phyloP scores from a whole-genome alignment of 2,329 filamentous ascomycete genomes.

The Fusarium sp. region DNA sequence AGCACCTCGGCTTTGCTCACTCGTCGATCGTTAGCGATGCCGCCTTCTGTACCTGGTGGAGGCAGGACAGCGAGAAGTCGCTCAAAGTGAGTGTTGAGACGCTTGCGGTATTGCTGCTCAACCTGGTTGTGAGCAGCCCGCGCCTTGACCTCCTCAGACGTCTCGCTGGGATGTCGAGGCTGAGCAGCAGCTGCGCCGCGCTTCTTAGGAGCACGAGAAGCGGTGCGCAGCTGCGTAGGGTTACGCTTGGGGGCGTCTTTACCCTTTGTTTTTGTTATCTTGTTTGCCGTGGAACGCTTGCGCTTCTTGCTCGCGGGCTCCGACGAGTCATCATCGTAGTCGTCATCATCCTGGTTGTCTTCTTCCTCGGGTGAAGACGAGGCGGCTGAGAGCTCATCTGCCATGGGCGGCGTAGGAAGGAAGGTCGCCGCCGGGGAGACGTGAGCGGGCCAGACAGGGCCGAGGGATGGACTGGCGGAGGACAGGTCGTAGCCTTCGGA shows the following conservation, averaged over 20 bases:
- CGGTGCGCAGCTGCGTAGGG: slow-evolving; percentile 43
- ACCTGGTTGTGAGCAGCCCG: slow-evolving; percentile 58
- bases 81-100: slow-evolving; percentile 60
- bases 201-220: slow-evolving; percentile 45
- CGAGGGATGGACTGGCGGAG: slow-evolving; percentile 28
- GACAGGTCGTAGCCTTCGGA: slow-evolving; percentile 40
- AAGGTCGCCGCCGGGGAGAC: slow-evolving; percentile 40
- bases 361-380: slow-evolving; percentile 35
- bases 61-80: slow-evolving; percentile 57
- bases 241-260: slow-evolving; percentile 28
- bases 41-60: slow-evolving; percentile 47
- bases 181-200: slow-evolving; percentile 29
- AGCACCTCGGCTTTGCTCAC: slow-evolving; percentile 60
- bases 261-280: slow-evolving; percentile 7
- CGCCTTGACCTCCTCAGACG: slow-evolving; percentile 44
- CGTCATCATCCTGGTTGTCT: slow-evolving; percentile 33
- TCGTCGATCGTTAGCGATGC: slow-evolving; percentile 47
- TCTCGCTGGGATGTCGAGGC: slow-evolving; percentile 39
- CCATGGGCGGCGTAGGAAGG: slow-evolving; percentile 43
- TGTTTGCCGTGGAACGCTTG: slow-evolving; percentile 28
- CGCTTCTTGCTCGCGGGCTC: slow-evolving; percentile 32
- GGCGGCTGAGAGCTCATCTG: slow-evolving; percentile 40
- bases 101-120: slow-evolving; percentile 62
- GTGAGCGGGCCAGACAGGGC: slow-evolving; percentile 40
- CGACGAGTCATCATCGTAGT: slow-evolving; percentile 26